phyloP scores from a whole-genome alignment of 1,284 basidiomycete genomes.

The Irpex sp. region DNA sequence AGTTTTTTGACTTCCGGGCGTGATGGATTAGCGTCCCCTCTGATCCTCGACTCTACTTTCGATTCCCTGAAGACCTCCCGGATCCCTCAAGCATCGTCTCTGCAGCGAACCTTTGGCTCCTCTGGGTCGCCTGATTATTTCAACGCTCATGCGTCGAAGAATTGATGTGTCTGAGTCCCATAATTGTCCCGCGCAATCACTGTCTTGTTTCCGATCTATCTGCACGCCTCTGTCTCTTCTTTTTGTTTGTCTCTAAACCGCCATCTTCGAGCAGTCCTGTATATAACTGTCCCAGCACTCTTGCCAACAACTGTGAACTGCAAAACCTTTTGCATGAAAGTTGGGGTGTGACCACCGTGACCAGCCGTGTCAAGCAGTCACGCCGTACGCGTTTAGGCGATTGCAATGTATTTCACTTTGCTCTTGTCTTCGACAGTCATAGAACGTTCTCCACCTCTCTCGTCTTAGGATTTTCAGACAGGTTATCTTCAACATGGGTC shows the following conservation, averaged over 20 bases:
- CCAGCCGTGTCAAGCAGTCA: not conserved
- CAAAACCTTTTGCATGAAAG: too few relatives aligned
- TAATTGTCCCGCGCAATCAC: too few relatives aligned
- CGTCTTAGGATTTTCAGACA: not conserved
- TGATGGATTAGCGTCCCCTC: not conserved
- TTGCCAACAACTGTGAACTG: too few relatives aligned
- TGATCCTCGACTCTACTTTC: not conserved
- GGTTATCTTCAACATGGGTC: not conserved
- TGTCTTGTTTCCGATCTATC: too few relatives aligned
- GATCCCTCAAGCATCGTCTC: not conserved
- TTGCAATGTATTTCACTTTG: not conserved
- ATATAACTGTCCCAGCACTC: too few relatives aligned
- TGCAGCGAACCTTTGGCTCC: not conserved
- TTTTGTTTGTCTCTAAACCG: not conserved
- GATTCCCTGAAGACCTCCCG: not conserved
- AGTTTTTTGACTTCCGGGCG: not conserved
- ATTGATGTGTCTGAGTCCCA: too few relatives aligned
- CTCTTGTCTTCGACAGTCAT: not conserved
- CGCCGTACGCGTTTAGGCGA: not conserved
- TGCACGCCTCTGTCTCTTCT: not conserved
- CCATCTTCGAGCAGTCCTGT: not conserved
- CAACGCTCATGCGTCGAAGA: not conserved
- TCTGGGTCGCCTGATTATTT: not conserved
- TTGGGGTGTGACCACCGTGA: not conserved
- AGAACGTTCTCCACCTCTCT: too few relatives aligned